These are phyloP conservation scores for Croton setiger DNA, from an alignment of 441 rosid genomes.

Conservation along the genomic window DNA sequence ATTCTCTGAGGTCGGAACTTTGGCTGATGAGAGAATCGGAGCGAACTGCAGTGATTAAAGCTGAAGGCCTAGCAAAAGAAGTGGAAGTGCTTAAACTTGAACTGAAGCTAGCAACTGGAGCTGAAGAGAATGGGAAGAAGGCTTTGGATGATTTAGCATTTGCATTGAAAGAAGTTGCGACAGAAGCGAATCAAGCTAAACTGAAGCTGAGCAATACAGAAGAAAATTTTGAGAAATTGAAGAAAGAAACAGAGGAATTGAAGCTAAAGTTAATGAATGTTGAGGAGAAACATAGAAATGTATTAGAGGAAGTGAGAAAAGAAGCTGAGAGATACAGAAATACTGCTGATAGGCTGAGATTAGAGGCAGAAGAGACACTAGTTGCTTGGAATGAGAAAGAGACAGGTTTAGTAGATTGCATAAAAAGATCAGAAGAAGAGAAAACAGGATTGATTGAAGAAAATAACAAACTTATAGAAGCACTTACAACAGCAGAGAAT, in stretches of 20 bases:
- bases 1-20: constrained; percentile 31
- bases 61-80: constrained; percentile 32
- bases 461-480: constrained; percentile 40
- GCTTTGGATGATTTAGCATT: constrained; percentile 85
- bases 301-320: constrained; percentile 40
- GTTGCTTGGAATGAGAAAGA: constrained; percentile 83
- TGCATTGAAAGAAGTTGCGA: constrained; percentile 73
- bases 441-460: constrained; percentile 45
- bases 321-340: constrained; percentile 56
- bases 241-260: constrained; percentile 33
- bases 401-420: constrained; percentile 58
- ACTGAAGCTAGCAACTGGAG: constrained; percentile 47
- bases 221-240: constrained; percentile 43
- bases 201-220: constrained; percentile 41
- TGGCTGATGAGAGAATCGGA: constrained; percentile 35
- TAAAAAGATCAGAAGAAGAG: constrained; percentile 73
- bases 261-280: constrained; percentile 28
- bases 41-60: constrained; percentile 27
- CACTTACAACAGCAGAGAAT: constrained; percentile 39
- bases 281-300: constrained; percentile 30
- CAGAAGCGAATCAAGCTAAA: constrained; percentile 47
- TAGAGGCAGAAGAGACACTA: constrained; percentile 78
- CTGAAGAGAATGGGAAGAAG: constrained; percentile 71
- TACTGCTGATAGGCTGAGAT: constrained; percentile 57
- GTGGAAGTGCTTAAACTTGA: constrained; percentile 39